Base-by-base conservation (phyloP, 306 rosid genomes). In the Cercis canadensis region DNA sequence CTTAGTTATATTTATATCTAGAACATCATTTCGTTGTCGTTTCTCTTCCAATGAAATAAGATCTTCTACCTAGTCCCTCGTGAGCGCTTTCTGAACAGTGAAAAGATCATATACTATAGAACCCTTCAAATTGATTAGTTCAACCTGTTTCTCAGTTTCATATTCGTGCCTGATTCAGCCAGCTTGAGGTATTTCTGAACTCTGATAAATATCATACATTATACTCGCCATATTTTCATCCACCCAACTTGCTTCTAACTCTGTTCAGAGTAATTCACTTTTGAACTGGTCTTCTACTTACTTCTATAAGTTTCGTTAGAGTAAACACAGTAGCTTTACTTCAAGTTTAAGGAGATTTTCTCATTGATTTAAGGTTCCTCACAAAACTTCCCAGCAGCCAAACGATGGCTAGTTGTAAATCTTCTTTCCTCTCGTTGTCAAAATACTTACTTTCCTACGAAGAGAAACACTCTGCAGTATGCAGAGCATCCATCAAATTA, bases 1-100 rank as follows among this genome's bases (percentile, higher is more conserved):
- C 24, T 57, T 62, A 70, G 14, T 74, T 72, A 63, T 65, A 57
- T 53, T 74, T 72, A 63, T 65, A 57, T 53, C 77, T 73, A 62
- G 62, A 37, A 53, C 24, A 51, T 15, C 65, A 40, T 76, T 63
- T 66, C 67, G 37, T 59, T 29, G 47, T 69, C 60, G 13, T 75
- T 65, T 58, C 60, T 50, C 67, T 67, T 24, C 39, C 75, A 60
- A 57, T 77, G 62, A 8, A 6, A 7, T 0, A 6, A 11, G 68
- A 41, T 73, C 54, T 71, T 51, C 37, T 9, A 51, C 29, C 3
- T 24, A 24, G 32, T 71, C 5, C 12, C 52, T 7, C 49, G 10
- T 51, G 16, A 52, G 39, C 53, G 51, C 51, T 31, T n/a, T 43
- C 75, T 65, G 43, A 72, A 43, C 19, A 24, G 41, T 31, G 18